Conservation (phyloP, 2,329 filamentous ascomycete species). For the Chaetoscypha palmicola region DNA sequence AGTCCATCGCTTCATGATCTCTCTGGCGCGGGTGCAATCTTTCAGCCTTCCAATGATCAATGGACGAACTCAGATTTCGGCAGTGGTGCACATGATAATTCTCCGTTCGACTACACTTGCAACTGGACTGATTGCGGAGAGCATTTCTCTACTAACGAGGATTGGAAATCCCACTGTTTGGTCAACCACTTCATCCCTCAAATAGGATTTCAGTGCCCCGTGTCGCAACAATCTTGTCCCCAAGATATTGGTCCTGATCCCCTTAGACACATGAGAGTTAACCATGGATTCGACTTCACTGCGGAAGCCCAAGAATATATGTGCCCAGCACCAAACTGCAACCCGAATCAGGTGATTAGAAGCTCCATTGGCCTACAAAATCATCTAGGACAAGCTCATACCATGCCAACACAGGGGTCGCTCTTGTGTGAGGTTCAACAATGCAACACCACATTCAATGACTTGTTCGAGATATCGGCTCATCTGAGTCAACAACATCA, state of each 20-base stretch:
- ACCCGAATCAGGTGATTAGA: conserved; percentile 16
- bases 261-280: conserved; percentile 23
- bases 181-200: conserved; percentile 27
- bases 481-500: conserved; percentile 23
- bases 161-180: conserved; percentile 26
- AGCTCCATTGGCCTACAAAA: conserved; percentile 26
- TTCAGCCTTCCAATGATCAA: conserved; percentile 4
- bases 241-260: conserved; percentile 20
- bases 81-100: not conserved
- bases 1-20: not conserved
- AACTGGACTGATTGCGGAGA: conserved; percentile 25
- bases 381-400: conserved; percentile 27
- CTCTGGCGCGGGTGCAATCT: conserved; percentile 19
- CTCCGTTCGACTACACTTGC: conserved; percentile 17
- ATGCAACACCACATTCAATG: conserved; percentile 22
- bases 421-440: conserved; percentile 24
- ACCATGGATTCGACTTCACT: conserved; percentile 25
- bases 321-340: conserved; percentile 26
- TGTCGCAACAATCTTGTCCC: conserved; percentile 21
- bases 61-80: not conserved
- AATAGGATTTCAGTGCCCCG: conserved; percentile 25
- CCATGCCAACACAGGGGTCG: conserved; percentile 22
- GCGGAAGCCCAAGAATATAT: conserved; percentile 13
- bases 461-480: conserved; percentile 20
- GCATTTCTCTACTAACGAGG: conserved; percentile 17